Evolutionary conservation across 805 yeast genomes (phyloP).

Genomic region (Barnettozyma siamensis): DNA sequence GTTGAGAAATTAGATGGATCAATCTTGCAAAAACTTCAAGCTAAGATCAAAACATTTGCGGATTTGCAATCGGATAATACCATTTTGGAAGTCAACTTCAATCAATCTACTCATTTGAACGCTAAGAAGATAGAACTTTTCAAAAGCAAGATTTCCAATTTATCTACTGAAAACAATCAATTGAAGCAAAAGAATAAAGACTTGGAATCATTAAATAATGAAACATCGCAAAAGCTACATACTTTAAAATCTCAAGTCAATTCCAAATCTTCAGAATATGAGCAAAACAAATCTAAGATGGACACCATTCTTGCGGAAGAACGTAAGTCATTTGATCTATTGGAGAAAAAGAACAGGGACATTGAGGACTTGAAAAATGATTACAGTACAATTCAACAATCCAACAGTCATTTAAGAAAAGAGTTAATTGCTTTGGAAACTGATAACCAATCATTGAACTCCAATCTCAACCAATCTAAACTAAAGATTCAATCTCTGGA

Average conservation of each 20-base stretch:
- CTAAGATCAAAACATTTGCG: conserved; percentile 30
- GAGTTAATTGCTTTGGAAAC: conserved; percentile 34
- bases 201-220: conserved; percentile 20
- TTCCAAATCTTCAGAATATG: conserved; percentile 5
- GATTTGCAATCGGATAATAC: conserved; percentile 33
- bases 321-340: conserved; percentile 27
- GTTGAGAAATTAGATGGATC: conserved; percentile 20
- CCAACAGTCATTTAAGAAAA: conserved; percentile 35
- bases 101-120: conserved; percentile 33
- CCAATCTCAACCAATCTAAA: conserved; percentile 26
- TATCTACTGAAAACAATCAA: conserved; percentile 20
- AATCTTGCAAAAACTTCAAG: conserved; percentile 25
- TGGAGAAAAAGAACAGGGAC: conserved; percentile 34
- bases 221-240: conserved; percentile 14
- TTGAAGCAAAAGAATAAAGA: conserved; percentile 19
- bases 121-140: conserved; percentile 29
- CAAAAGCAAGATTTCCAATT: conserved; percentile 24
- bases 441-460: conserved; percentile 27
- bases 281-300: conserved; percentile 10
- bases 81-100: conserved; percentile 33
- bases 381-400: conserved; percentile 29
- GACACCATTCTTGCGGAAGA: conserved; percentile 23
- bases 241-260: conserved; percentile 14
- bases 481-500: conserved; percentile 32
- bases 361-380: conserved; percentile 33